These are phyloP conservation scores for Teratosphaeriaceae sp. DNA, from an alignment of 2,329 filamentous ascomycete species.

Conservation along the genomic window DNA sequence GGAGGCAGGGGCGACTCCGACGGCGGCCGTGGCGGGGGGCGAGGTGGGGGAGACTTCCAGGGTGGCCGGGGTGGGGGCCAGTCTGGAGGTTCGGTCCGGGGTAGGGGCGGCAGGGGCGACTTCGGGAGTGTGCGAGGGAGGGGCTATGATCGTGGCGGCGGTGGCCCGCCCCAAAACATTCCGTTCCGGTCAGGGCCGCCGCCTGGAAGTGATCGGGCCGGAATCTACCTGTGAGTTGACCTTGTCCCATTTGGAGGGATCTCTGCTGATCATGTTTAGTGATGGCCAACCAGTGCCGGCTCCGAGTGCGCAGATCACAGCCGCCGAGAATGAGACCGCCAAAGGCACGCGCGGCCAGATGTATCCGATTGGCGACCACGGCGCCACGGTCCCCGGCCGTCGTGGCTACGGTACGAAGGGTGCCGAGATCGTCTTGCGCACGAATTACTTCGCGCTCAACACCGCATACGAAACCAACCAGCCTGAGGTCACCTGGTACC, in stretches of 20 bases:
- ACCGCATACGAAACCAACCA: constrained; percentile 28
- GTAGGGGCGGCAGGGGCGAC: constrained; percentile 6
- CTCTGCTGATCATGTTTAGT: constrained; percentile 9
- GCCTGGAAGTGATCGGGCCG: background rate
- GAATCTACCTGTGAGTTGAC: constrained; percentile 20
- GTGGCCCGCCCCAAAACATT: background rate
- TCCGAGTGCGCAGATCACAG: constrained; percentile 20
- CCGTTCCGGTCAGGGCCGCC: background rate
- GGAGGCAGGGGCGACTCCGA: constrained; percentile 6
- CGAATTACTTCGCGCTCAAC: constrained; percentile 37
- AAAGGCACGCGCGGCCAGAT: constrained; percentile 4
- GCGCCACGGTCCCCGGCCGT: constrained; percentile 27
- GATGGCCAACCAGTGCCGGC: constrained; percentile 10
- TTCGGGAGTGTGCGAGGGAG: constrained; percentile 8
- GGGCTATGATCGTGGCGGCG: constrained; percentile 1
- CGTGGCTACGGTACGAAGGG: constrained; percentile 34
- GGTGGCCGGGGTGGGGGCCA: background rate
- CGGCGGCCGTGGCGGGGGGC: constrained; percentile 11
- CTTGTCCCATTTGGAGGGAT: background rate
- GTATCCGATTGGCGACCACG: constrained; percentile 7
- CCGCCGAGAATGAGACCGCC: constrained; percentile 9
- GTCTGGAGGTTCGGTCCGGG: background rate
- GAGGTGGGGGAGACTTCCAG: constrained; percentile 7
- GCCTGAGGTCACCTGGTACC: constrained; percentile 26
- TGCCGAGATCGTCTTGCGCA: constrained; percentile 31